phyloP scores from a whole-genome alignment of 441 rosid species.

The Raphanus hybrid region DNA sequence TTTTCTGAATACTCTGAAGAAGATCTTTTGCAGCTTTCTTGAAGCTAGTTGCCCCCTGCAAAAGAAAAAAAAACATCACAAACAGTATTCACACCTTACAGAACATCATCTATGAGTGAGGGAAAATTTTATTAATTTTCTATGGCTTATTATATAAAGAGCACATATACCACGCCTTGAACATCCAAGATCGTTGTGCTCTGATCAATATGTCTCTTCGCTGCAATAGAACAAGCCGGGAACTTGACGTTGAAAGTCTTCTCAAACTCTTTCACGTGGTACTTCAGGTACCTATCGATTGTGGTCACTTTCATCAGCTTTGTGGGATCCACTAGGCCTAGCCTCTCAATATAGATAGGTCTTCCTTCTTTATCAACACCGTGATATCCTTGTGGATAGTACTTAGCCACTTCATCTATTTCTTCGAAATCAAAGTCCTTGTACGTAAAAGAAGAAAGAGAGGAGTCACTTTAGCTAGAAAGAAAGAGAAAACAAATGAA shows the following conservation, averaged over 20 bases:
- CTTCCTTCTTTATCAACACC: constrained; percentile 93
- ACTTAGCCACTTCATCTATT: constrained; percentile 67
- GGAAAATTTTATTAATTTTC: too few species aligned
- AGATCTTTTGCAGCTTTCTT: constrained; percentile 91
- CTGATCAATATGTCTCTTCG: constrained; percentile 83
- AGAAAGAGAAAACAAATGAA: too few species aligned
- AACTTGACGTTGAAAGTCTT: constrained; percentile 71
- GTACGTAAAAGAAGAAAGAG: background rate
- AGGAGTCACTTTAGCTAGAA: constrained; percentile 9
- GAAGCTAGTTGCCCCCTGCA: constrained; percentile 74
- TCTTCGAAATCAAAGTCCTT: constrained; percentile 75
- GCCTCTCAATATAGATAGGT: constrained; percentile 82
- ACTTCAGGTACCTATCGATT: constrained; percentile 60
- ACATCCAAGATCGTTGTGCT: constrained; percentile 97
- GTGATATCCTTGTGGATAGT: constrained; percentile 97
- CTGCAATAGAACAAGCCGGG: constrained; percentile 84
- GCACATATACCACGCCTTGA: constrained; percentile 82
- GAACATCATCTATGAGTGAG: background rate
- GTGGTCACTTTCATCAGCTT: constrained; percentile 74
- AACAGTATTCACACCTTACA: background rate
- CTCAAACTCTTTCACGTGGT: constrained; percentile 76
- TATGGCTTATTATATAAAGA: background rate
- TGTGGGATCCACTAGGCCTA: constrained; percentile 80
- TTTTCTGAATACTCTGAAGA: constrained; percentile 72
- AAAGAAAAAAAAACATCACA: constrained; percentile 15